Evolutionary conservation across 495 filamentous ascomycete species (phyloP).

Genomic region (Jackrogersella minutella): DNA sequence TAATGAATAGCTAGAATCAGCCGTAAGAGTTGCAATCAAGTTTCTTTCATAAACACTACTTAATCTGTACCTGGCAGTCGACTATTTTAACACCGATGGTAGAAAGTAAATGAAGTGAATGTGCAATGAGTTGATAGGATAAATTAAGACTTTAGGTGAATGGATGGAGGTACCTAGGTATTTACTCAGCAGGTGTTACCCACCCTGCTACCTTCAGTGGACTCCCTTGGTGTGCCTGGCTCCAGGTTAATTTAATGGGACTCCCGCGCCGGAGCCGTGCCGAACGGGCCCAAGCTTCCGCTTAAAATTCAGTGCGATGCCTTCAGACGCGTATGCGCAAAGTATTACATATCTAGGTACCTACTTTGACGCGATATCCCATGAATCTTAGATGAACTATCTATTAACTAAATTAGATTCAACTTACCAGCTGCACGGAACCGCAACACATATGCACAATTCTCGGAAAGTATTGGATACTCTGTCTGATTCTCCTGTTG

Average conservation of each 20-base stretch:
- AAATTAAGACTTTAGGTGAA: too few species aligned
- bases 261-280: constrained; percentile 15
- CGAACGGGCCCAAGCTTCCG: constrained; percentile 1
- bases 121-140: too few species aligned
- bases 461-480: not conserved
- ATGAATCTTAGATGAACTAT: not conserved
- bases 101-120: too few species aligned
- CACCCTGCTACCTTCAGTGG: too few species aligned
- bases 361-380: not conserved
- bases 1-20: not conserved
- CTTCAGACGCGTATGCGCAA: not conserved
- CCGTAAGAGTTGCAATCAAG: not conserved
- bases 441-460: not conserved
- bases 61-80: too few species aligned
- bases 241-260: not conserved
- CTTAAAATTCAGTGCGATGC: not conserved
- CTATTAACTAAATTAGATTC: not conserved
- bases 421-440: not conserved
- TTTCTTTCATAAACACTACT: too few species aligned
- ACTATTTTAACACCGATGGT: too few species aligned
- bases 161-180: too few species aligned
- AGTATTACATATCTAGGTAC: not conserved
- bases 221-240: too few species aligned
- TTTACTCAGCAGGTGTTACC: too few species aligned
- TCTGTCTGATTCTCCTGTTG: not conserved